Conservation (phyloP, 306 rosid genomes). For the Heteromeles arbutifolia region DNA sequence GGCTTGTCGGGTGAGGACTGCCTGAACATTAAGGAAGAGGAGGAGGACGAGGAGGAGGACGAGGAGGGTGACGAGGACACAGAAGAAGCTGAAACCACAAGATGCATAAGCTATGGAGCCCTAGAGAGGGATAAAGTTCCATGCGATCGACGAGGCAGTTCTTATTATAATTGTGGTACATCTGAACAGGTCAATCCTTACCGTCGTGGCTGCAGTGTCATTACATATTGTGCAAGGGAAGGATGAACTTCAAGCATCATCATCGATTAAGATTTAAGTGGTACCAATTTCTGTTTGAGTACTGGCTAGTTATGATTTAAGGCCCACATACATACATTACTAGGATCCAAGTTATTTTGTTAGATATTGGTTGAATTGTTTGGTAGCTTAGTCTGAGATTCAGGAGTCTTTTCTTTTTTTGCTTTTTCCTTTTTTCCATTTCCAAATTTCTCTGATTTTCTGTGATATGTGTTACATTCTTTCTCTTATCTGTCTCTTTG, state of each 20-base stretch:
- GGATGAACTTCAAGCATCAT: background rate
- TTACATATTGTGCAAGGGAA: slow-evolving; percentile 12
- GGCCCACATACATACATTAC: too few species aligned
- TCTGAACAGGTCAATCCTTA: slow-evolving; percentile 18
- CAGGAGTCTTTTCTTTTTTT: background rate
- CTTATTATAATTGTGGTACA: slow-evolving; percentile 18
- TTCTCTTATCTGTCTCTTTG: background rate
- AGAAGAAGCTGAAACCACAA: background rate
- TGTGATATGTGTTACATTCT: background rate
- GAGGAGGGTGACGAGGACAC: background rate
- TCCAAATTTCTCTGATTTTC: background rate
- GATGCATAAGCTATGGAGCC: slow-evolving; percentile 21
- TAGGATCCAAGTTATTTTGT: too few species aligned
- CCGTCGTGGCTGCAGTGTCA: slow-evolving; percentile 9
- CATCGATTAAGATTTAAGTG: too few species aligned
- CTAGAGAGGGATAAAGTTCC: slow-evolving; percentile 17
- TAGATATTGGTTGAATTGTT: too few species aligned
- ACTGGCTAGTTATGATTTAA: too few species aligned
- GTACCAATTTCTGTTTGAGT: too few species aligned
- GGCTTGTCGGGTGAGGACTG: slow-evolving; percentile 9
- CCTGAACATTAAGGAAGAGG: background rate
- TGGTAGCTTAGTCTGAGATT: background rate
- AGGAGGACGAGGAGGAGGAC: background rate
- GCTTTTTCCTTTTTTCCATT: background rate
- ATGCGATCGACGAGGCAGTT: slow-evolving; percentile 13